Evolutionary conservation across 2,329 filamentous ascomycete genomes (phyloP).

Genomic region (Colletotrichum limetticola): DNA sequence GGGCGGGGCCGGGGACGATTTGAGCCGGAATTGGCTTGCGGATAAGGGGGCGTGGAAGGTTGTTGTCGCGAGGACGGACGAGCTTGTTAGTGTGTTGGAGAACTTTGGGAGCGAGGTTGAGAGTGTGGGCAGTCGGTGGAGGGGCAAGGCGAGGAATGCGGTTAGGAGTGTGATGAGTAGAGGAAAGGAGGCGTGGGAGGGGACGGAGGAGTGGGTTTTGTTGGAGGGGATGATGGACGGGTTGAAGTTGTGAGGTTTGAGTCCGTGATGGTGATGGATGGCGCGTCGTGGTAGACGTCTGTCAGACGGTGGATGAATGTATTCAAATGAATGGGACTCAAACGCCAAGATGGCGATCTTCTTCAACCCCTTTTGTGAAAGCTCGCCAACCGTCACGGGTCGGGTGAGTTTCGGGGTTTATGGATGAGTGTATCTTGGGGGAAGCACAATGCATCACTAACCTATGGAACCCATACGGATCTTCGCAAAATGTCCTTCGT

Average conservation of each 20-base stretch:
- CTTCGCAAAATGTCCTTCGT: too few species aligned
- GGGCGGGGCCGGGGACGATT: slow-evolving; percentile 35
- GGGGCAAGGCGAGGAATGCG: slow-evolving; percentile 86
- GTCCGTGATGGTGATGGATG: too few species aligned
- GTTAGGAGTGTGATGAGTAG: slow-evolving; percentile 85
- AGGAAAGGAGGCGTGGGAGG: slow-evolving; percentile 86
- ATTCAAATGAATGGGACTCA: too few species aligned
- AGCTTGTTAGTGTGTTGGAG: slow-evolving; percentile 85
- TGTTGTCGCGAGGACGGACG: slow-evolving; percentile 82
- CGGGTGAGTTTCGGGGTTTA: too few species aligned
- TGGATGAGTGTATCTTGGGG: too few species aligned
- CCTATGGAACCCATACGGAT: too few species aligned
- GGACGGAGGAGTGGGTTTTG: slow-evolving; percentile 72
- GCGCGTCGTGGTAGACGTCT: too few species aligned
- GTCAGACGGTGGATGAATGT: too few species aligned
- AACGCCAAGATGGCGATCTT: too few species aligned
- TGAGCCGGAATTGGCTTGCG: slow-evolving; percentile 59
- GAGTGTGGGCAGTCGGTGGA: slow-evolving; percentile 83
- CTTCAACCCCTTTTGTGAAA: too few species aligned
- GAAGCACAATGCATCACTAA: too few species aligned
- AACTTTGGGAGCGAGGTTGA: slow-evolving; percentile 76
- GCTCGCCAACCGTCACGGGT: too few species aligned
- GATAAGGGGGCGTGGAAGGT: slow-evolving; percentile 74
- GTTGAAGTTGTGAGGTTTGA: slow-evolving; percentile 49
- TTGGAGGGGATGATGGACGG: slow-evolving; percentile 68